Percentiles rank a stretch among this genome's conserved stretches.
Conservation (phyloP, 768 basidiomycete species). For the Phaeotremella skinneri region DNA sequence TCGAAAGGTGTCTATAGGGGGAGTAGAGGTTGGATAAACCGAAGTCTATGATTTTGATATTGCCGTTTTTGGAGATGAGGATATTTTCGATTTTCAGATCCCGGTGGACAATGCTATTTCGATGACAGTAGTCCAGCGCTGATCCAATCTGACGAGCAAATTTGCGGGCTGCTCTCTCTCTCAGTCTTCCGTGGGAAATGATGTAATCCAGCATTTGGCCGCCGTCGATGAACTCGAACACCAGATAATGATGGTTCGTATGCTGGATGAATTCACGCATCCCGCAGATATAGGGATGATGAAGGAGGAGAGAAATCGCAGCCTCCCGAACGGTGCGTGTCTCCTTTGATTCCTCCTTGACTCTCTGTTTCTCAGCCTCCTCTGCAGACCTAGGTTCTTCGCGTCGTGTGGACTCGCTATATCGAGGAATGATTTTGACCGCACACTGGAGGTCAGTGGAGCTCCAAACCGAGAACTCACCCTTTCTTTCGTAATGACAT, state of each 20-base stretch:
- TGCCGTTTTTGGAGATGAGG: conserved; percentile 94
- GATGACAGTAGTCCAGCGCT: conserved; percentile 94
- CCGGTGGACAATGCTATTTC: conserved; percentile 95
- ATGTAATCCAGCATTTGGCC: conserved; percentile 99
- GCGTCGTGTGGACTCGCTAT: conserved; percentile 60
- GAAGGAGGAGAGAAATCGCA: conserved; percentile 86
- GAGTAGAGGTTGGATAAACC: conserved; percentile 94
- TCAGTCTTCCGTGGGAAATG: conserved; percentile 91
- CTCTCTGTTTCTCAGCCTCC: conserved; percentile 64
- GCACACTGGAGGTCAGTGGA: conserved; percentile 64
- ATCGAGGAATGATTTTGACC: conserved; percentile 96
- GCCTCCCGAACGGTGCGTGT: conserved; percentile 94
- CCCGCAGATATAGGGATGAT: conserved; percentile 98
- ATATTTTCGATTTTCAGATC: conserved; percentile 99
- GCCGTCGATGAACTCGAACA: conserved; percentile 96
- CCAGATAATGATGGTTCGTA: conserved; percentile 99
- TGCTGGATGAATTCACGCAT: conserved; percentile 99
- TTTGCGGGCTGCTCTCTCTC: conserved; percentile 93
- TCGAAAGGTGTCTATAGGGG: conserved; percentile 74
- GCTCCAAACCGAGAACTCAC: conserved; percentile 56
- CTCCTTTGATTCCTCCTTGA: conserved; percentile 93
- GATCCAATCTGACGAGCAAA: conserved; percentile 96
- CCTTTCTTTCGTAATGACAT: conserved; percentile 86
- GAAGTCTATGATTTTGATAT: conserved; percentile 99
- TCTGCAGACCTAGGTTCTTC: conserved; percentile 53